Evolutionary conservation across 768 basidiomycete species (phyloP).

Genomic region (Mycena maculata): DNA sequence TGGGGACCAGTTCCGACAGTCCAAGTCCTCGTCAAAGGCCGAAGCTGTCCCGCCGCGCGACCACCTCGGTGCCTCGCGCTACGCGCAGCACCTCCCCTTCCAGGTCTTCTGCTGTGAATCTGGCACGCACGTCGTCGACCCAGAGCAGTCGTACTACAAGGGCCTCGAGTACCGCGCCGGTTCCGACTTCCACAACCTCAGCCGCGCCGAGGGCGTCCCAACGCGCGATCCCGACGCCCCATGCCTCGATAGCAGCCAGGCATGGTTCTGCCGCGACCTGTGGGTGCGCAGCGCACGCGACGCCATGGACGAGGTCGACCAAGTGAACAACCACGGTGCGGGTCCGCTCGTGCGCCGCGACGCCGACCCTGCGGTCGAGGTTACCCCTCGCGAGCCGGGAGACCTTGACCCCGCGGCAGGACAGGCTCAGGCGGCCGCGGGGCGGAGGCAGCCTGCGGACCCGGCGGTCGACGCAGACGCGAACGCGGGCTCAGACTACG

Average conservation of each 20-base stretch:
- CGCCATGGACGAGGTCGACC: constrained; percentile 70
- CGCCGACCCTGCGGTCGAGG: constrained; percentile 44
- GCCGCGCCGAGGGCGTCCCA: constrained; percentile 64
- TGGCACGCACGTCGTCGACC: constrained; percentile 97
- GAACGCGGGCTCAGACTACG: constrained; percentile 89
- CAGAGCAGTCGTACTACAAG: constrained; percentile 94
- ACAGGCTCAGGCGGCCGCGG: constrained; percentile 37
- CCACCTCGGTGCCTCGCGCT: constrained; percentile 80
- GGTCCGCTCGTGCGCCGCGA: constrained; percentile 23
- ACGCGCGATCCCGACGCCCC: constrained; percentile 80
- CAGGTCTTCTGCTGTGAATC: constrained; percentile 99
- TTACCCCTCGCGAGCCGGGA: constrained; percentile 42
- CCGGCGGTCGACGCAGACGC: constrained; percentile 71
- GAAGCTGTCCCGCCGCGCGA: constrained; percentile 96
- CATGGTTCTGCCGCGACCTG: constrained; percentile 97
- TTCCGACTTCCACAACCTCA: constrained; percentile 83
- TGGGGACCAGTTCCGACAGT: constrained; percentile 97
- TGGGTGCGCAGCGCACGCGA: constrained; percentile 92
- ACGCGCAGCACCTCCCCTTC: constrained; percentile 93
- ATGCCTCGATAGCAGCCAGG: constrained; percentile 96
- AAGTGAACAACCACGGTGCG: constrained; percentile 47
- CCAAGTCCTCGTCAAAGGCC: constrained; percentile 90
- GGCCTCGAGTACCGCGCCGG: constrained; percentile 89
- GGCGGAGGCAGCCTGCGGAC: constrained; percentile 36
- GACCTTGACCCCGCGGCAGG: constrained; percentile 42